Conservation (phyloP, 1,284 basidiomycete genomes). For the Sphaerobolus stellatus region DNA sequence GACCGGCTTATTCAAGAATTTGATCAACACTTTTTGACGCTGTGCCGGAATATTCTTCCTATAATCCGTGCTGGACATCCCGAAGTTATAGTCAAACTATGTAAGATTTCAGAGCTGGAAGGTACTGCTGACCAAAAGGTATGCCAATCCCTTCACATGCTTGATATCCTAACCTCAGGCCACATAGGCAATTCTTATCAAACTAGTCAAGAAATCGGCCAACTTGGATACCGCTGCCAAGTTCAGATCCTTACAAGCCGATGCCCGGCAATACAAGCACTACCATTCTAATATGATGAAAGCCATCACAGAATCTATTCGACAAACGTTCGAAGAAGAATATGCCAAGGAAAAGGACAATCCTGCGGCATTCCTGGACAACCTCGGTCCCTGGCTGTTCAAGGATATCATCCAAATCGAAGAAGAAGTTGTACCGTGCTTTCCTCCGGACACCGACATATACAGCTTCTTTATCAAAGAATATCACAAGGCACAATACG, state of each 20-base stretch:
- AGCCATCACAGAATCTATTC: conserved; percentile 77
- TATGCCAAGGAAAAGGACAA: conserved; percentile 65
- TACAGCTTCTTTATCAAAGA: conserved; percentile 82
- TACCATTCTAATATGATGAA: conserved; percentile 91
- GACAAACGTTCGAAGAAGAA: conserved; percentile 69
- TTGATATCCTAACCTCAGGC: conserved; percentile 1
- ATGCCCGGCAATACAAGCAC: conserved; percentile 93
- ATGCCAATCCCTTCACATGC: conserved; percentile 14
- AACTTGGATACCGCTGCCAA: conserved; percentile 87
- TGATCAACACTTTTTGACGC: conserved; percentile 81
- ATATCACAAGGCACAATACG: conserved; percentile 90
- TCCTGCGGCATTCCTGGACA: conserved; percentile 74
- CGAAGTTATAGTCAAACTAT: conserved; percentile 84
- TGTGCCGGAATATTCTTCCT: conserved; percentile 78
- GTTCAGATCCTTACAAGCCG: conserved; percentile 89
- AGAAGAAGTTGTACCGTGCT: conserved; percentile 84
- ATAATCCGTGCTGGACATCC: conserved; percentile 79
- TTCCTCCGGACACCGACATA: conserved; percentile 91
- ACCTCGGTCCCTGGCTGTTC: conserved; percentile 89
- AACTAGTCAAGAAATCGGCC: conserved; percentile 90
- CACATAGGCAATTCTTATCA: conserved; percentile 81
- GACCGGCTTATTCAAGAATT: conserved; percentile 81
- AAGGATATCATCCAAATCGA: conserved; percentile 92
- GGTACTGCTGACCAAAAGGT: conserved; percentile 94
- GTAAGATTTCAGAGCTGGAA: conserved; percentile 95